Base-by-base conservation (phyloP, 768 basidiomycete genomes). In the Podaxis mareebaensis region DNA sequence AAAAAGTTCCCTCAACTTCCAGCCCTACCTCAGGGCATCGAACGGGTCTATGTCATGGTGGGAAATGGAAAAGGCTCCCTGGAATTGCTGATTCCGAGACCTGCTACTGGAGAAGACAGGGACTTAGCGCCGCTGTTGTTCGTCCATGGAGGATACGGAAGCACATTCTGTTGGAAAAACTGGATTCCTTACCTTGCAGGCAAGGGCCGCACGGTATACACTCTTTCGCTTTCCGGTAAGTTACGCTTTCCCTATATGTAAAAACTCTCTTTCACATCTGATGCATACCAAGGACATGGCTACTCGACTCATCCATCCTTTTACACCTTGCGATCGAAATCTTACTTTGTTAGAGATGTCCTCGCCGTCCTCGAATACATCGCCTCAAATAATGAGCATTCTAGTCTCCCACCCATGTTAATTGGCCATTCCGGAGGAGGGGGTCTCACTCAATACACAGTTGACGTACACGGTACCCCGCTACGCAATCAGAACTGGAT, bases 71-170 rank as follows among this genome's bases (percentile, higher is more conserved):
- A 36, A 33, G 67, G 64, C 3, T 38, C 15, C 12, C 42, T 67
- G 8, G 67, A 67, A 40, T 54, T 67, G 39, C 28, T 67, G 17
- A 46, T 67, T 40, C 48, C 67, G 17, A 63, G 63, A 42, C 57
- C 64, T 13, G 28, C 7, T 15, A n/a, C 15, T n/a, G 10, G 28
- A 10, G 48, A n/a, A 30, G 39, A 46, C 13, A 42, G 8, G 40
- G 17, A 42, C 40, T 42, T 42, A 17, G 44, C 59, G 30, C 59
- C 59, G 39, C 38, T 67, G 17, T 36, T 67, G 6, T 64, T 67
- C 39, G 58, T 65, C 30, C 67, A 67, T 39, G 67, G 67, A 8
- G 67, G 67, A 28, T 67, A 65, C 33, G 67, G 67, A 26, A 54
- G 56, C 3, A 61, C 67, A 3, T 57, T 53, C 13, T 62, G 65